Conservation (phyloP, 2,329 filamentous ascomycete species). For the Aspergillus quadrilineatus region DNA sequence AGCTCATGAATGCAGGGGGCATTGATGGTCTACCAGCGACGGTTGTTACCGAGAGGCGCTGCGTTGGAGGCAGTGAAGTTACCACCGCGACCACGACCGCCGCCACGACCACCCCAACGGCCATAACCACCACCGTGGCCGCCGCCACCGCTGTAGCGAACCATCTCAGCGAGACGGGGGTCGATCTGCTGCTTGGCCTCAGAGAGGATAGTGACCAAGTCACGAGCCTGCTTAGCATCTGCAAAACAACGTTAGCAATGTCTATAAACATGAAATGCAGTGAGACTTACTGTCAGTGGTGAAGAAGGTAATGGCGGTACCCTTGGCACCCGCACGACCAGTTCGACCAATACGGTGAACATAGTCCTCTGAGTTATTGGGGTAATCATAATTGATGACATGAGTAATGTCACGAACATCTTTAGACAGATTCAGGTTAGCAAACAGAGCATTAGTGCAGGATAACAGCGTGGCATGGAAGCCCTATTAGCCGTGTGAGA, state of each 20-base stretch:
- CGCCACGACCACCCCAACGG: slow-evolving; percentile 63
- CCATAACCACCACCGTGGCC: slow-evolving; percentile 64
- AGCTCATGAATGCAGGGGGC: slow-evolving; percentile 26
- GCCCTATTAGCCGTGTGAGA: slow-evolving; percentile 61
- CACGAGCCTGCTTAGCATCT: slow-evolving; percentile 95
- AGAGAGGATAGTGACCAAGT: slow-evolving; percentile 85
- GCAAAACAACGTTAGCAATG: slow-evolving; percentile 14
- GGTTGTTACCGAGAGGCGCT: slow-evolving; percentile 56
- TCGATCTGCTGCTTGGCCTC: slow-evolving; percentile 99
- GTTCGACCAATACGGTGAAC: slow-evolving; percentile 69
- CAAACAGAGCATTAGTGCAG: slow-evolving; percentile 55
- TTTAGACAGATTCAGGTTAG: slow-evolving; percentile 77
- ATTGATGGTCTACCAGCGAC: slow-evolving; percentile 54
- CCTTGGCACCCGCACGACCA: slow-evolving; percentile 75
- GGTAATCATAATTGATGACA: slow-evolving; percentile 99
- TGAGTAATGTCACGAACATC: slow-evolving; percentile 99
- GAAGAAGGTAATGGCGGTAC: slow-evolving; percentile 97
- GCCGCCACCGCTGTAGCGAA: slow-evolving; percentile 82
- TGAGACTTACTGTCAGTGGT: slow-evolving; percentile 93
- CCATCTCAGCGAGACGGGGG: slow-evolving; percentile 93
- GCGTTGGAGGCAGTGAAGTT: slow-evolving; percentile 58
- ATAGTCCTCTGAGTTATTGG: slow-evolving; percentile 80
- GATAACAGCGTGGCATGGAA: slow-evolving; percentile 44
- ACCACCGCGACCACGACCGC: slow-evolving; percentile 53
- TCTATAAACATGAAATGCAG: slow-evolving; percentile 16